Base-by-base conservation (phyloP, 163 green algal species). In the Trebouxiophyceae sp. region DNA sequence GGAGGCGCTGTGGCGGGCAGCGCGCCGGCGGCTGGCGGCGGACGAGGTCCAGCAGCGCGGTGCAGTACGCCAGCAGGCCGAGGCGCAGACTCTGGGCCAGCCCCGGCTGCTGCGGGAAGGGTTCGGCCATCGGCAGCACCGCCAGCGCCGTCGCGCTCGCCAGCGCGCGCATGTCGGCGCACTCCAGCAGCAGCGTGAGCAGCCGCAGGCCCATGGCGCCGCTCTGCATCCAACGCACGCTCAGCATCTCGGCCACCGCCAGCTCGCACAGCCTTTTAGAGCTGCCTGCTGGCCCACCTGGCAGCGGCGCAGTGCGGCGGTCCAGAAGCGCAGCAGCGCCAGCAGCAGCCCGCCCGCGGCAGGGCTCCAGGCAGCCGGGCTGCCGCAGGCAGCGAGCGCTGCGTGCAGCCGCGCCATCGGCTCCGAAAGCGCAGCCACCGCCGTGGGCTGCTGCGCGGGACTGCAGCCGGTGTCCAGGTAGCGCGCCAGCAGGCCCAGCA, bases 281-380 rank as follows among this genome's bases (percentile, higher is more conserved):
- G n/a, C n/a, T n/a, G n/a, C n/a, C n/a, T n/a, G n/a, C n/a, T n/a
- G n/a, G n/a, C n/a, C n/a, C n/a, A 57, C 60, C 60, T 65, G 26
- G 34, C 34, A 55, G 26, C 39, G 60, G 34, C 57, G 34, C 60
- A 65, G 60, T 24, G 57, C 12, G 28, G 54, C 24, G 47, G 28
- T 61, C 30, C 32, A 23, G 7, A 79, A 60, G 4, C 47, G 59
- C 22, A 59, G 60, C 59, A 77, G 44, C 0, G 45, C 47, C 44
- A 71, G 34, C 60, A 65, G 34, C n/a, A 44, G 30, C 27, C 12
- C 60, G 7, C 16, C 28, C 19, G 44, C 39, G 4, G 50, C 16
- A 3, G 20, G 32, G 4, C 23, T 22, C 58, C 31, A 54, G 7
- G 33, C 22, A 8, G 28, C 26, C 60, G 39, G 26, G 6, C 6